Conservation (phyloP, 352 stramenopile species). For the Phytophthora parvispora region DNA sequence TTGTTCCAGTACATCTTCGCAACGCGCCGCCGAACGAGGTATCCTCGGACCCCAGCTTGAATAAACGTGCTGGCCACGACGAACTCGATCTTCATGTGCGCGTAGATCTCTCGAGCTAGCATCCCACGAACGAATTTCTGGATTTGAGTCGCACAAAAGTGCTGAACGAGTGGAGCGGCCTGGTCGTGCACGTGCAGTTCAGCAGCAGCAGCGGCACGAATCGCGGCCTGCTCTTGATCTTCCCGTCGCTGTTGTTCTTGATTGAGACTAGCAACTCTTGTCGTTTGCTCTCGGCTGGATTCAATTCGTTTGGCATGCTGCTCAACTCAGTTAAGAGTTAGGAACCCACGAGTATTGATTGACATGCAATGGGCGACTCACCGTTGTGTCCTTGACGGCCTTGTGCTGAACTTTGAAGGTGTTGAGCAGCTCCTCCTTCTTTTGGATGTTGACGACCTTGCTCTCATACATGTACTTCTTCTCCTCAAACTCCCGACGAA, state of each 20-base stretch:
- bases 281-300: neutral
- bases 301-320: constrained; percentile 38
- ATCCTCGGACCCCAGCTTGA: constrained; percentile 73
- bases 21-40: constrained; percentile 69
- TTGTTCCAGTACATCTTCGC: constrained; percentile 76
- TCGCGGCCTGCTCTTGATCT: constrained; percentile 30
- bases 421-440: constrained; percentile 78
- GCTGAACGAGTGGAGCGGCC: constrained; percentile 51
- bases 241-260: constrained; percentile 38
- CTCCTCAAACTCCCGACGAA: constrained; percentile 57
- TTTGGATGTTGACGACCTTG: constrained; percentile 63
- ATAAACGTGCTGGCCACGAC: constrained; percentile 84
- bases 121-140: constrained; percentile 82
- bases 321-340: neutral
- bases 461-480: constrained; percentile 66
- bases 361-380: constrained; percentile 3
- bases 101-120: constrained; percentile 66
- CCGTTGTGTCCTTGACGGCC: constrained; percentile 45
- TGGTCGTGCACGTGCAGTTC: constrained; percentile 23
- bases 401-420: constrained; percentile 79
- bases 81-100: constrained; percentile 71
- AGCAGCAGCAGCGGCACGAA: constrained; percentile 6
- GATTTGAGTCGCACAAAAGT: constrained; percentile 84
- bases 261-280: constrained; percentile 25
- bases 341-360: neutral